Conservation (phyloP, 768 basidiomycete species). For the Albatrellus ellisii region DNA sequence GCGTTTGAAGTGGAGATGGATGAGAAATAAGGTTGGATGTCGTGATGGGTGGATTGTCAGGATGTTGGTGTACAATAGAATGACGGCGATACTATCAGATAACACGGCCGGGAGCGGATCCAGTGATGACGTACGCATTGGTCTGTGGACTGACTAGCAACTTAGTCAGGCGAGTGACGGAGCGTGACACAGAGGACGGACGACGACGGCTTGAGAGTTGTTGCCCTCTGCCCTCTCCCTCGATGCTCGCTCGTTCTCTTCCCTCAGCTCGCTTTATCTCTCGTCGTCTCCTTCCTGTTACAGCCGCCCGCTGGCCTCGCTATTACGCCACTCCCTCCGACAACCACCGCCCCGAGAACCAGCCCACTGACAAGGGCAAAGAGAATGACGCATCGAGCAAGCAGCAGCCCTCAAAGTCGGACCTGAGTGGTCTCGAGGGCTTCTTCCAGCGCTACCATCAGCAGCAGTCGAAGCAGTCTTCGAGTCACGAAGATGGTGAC, state of each 20-base stretch:
- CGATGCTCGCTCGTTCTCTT: slow-evolving; percentile 11
- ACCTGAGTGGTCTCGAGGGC: slow-evolving; percentile 15
- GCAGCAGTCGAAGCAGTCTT: slow-evolving; percentile 9
- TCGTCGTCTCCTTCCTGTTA: slow-evolving; percentile 4
- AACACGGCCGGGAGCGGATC: too few species aligned
- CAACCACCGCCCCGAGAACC: neutral
- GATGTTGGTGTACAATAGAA: too few species aligned
- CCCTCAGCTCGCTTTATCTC: slow-evolving; percentile 10
- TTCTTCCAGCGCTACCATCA: slow-evolving; percentile 17
- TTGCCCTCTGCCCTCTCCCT: slow-evolving; percentile 2
- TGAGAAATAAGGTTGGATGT: neutral
- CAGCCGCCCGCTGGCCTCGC: slow-evolving; percentile 3
- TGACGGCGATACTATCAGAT: too few species aligned
- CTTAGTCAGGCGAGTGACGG: too few species aligned
- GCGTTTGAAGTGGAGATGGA: slow-evolving; percentile 12
- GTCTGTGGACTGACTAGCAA: too few species aligned
- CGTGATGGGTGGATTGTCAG: too few species aligned
- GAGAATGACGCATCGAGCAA: slow-evolving; percentile 9
- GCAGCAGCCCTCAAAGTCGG: slow-evolving; percentile 8
- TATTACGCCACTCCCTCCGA: slow-evolving; percentile 11
- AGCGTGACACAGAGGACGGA: too few species aligned
- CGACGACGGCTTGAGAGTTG: neutral
- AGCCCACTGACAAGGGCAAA: slow-evolving; percentile 3
- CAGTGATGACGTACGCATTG: too few species aligned
- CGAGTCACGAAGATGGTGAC: slow-evolving; percentile 18